Evolutionary conservation across 2,329 filamentous ascomycete genomes (phyloP), one percentile per base, ranked within the genome.

Genomic region (Akanthomyces lecanii): DNA sequence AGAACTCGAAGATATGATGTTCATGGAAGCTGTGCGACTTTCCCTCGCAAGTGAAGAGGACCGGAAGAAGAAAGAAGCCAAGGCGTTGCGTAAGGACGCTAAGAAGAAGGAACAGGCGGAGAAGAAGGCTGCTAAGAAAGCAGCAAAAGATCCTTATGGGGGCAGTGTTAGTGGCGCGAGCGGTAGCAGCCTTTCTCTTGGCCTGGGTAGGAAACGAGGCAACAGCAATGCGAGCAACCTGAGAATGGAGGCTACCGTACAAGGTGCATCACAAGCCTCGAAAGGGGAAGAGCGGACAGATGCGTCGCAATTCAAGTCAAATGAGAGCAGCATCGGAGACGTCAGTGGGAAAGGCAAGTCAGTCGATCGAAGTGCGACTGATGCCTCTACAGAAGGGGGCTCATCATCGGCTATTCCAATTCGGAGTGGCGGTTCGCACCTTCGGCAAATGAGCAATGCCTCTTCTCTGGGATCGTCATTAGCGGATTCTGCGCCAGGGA

Each of bases 1-100:
- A 25, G 93, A 98, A 68, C 82, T 98, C 0, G 95, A 99, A 73
- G 94, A 97, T 55, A 90, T 99, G 80, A 99, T 99, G 95, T 92
- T 98, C 81, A 92, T 95, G 82, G 95, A 99, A 74, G 95, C 95
- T 0, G 96, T 99, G 54, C 84, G 95, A 45, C 76, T 97, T 36
- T 97, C 92, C 54, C 80, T 99, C n/a, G 92, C 90, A 0, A 89
- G 91, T 1, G 95, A 99, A 73, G 94, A 98, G 70, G 94, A 98
- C 48, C 85, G 94, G n/a, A 90, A 92, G 68, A 89, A 85, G 53
- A 95, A 91, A 71, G 89, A 94, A 64, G 76, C 76, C 47, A 78
- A 78, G 66, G 71, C 70, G 5, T 51, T 73, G 16, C 71, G 74
- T 8, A 97, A 96, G 73, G 90, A 95, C 64, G 88, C 89, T 1